Evolutionary conservation across 2,329 filamentous ascomycete species (phyloP).

Genomic region (Trichoderma polysporum): DNA sequence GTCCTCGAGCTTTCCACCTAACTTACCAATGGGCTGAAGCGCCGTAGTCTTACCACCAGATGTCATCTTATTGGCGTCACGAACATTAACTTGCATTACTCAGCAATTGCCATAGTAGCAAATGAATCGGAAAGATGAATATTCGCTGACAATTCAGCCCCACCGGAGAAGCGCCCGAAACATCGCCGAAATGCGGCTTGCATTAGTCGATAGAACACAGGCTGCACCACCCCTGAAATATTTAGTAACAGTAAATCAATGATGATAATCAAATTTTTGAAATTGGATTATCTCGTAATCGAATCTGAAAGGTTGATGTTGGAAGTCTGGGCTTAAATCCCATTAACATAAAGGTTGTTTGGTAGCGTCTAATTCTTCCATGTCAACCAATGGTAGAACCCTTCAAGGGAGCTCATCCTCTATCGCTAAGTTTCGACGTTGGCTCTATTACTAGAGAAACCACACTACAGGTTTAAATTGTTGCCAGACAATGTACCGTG

Average conservation of each 20-base stretch:
- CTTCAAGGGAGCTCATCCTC: slow-evolving; percentile 55
- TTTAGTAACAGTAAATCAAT: background rate
- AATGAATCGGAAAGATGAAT: too few species aligned
- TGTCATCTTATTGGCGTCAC: too few species aligned
- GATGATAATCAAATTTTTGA: background rate
- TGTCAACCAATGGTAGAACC: slow-evolving; percentile 49
- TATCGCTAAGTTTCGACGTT: slow-evolving; percentile 43
- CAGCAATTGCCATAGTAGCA: too few species aligned
- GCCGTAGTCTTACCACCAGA: too few species aligned
- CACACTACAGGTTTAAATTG: slow-evolving; percentile 51
- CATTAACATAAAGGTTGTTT: slow-evolving; percentile 37
- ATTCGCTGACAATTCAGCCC: background rate
- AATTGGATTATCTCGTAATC: background rate
- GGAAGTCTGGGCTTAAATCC: too few species aligned
- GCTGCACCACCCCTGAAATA: background rate
- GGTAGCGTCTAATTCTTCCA: slow-evolving; percentile 56
- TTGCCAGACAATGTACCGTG: too few species aligned
- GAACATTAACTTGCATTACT: too few species aligned
- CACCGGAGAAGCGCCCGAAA: background rate
- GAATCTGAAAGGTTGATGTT: background rate
- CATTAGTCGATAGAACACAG: background rate
- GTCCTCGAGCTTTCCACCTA: too few species aligned
- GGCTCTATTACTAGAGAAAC: slow-evolving; percentile 46
- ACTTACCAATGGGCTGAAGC: too few species aligned
- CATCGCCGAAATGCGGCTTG: background rate